These are phyloP conservation scores for Alternaria tenuissima DNA, from an alignment of 2,329 filamentous ascomycete species.

Conservation along the genomic window DNA sequence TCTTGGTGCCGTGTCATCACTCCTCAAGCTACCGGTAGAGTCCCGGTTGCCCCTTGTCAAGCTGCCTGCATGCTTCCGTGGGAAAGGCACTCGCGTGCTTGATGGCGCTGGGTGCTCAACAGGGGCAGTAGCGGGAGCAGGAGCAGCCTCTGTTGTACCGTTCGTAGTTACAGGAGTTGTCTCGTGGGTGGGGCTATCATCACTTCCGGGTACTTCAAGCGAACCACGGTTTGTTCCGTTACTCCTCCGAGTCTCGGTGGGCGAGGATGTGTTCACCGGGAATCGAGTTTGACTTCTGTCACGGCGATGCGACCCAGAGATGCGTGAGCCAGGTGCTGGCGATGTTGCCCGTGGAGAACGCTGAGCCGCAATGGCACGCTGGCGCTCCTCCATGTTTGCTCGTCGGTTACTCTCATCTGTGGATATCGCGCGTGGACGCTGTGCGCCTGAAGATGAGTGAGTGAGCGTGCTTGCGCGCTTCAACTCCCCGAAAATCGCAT, in stretches of 20 bases:
- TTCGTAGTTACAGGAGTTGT: constrained; percentile 45
- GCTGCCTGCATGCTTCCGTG: constrained; percentile 47
- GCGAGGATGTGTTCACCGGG: constrained; percentile 71
- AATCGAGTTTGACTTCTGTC: constrained; percentile 86
- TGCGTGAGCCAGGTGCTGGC: constrained; percentile 68
- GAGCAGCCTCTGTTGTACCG: constrained; percentile 44
- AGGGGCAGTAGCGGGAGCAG: constrained; percentile 20
- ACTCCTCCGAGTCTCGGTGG: constrained; percentile 62
- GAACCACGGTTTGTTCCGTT: constrained; percentile 67
- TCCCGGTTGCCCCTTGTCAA: constrained; percentile 48
- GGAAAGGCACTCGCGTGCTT: constrained; percentile 46
- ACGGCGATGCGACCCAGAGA: constrained; percentile 61
- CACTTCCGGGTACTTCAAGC: constrained; percentile 79
- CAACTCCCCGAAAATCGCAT: constrained; percentile 92
- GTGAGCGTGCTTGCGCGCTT: constrained; percentile 84
- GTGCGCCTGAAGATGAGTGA: constrained; percentile 64
- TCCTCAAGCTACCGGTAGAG: constrained; percentile 51
- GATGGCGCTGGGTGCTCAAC: constrained; percentile 45
- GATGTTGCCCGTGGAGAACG: constrained; percentile 74
- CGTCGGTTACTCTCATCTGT: constrained; percentile 96
- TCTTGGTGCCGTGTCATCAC: constrained; percentile 55
- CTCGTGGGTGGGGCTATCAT: constrained; percentile 54
- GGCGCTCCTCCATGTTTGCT: constrained; percentile 91
- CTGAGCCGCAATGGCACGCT: constrained; percentile 75
- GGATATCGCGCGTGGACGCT: constrained; percentile 84